A percentile compares a stretch with the other conserved stretches of the same genome.
Evolutionary conservation across 176 grass and related monocot species (phyloP).

Genomic region (Cenchrus purpureus): DNA sequence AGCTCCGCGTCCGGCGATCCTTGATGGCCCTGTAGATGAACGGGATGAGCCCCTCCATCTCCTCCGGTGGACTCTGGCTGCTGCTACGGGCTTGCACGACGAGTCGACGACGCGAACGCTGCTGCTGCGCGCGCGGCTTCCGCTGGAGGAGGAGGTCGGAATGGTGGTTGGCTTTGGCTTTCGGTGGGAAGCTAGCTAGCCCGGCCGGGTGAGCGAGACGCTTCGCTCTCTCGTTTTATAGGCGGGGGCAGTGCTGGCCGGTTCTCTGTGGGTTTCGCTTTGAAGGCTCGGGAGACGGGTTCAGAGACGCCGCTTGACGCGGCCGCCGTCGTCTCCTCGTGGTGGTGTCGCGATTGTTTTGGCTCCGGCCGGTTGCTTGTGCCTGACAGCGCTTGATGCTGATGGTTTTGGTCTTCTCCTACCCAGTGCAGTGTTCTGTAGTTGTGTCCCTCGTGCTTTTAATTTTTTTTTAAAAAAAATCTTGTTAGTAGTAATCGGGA

Average conservation of each 20-base stretch:
- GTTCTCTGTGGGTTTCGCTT: background rate
- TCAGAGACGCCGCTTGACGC: constrained; percentile 27
- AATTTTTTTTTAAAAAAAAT: background rate
- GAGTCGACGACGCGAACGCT: background rate
- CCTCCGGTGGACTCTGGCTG: background rate
- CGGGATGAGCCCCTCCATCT: constrained; percentile 87
- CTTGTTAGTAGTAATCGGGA: background rate
- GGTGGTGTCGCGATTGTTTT: constrained; percentile 5
- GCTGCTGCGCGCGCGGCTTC: background rate
- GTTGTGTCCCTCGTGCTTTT: background rate
- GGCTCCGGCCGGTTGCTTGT: constrained; percentile 32
- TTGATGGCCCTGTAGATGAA: constrained; percentile 85
- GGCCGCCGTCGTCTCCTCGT: background rate
- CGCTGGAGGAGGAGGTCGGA: background rate
- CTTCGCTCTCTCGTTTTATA: constrained; percentile 21
- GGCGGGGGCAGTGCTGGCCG: background rate
- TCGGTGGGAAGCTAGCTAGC: background rate
- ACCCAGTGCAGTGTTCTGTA: background rate
- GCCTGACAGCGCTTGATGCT: background rate
- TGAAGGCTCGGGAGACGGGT: background rate
- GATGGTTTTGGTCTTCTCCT: constrained; percentile 16
- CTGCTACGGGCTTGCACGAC: background rate
- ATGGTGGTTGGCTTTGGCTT: background rate
- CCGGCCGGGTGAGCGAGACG: background rate
- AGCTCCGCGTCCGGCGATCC: constrained; percentile 57